phyloP scores from a whole-genome alignment of 345 rosid species.

The Raphanus sativus region DNA sequence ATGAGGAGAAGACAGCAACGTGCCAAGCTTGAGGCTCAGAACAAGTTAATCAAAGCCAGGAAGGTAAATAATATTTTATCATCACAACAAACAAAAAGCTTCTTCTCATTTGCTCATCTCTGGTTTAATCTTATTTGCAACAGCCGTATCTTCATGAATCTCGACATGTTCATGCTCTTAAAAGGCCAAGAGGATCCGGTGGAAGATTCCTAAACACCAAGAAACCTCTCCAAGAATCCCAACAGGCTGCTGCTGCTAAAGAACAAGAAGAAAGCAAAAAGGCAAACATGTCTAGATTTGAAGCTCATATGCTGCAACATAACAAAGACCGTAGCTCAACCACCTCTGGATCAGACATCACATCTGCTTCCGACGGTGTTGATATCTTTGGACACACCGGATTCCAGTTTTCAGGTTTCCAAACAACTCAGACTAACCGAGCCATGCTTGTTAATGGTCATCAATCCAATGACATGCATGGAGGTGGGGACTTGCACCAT shows the following conservation, averaged over 20 bases:
- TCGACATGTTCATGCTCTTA: slow-evolving; percentile 80
- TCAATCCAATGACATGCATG: slow-evolving; percentile 36
- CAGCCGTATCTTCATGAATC: slow-evolving; percentile 93
- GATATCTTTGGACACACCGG: slow-evolving; percentile 49
- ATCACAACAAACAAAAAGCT: neutral
- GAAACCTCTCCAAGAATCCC: slow-evolving; percentile 48
- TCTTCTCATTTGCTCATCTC: slow-evolving; percentile 17
- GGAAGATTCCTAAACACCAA: slow-evolving; percentile 76
- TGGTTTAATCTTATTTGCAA: slow-evolving; percentile 7
- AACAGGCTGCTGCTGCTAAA: slow-evolving; percentile 31
- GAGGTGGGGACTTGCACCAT: slow-evolving; percentile 29
- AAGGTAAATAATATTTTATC: slow-evolving; percentile 46
- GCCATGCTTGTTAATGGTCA: slow-evolving; percentile 35
- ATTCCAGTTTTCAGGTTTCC: slow-evolving; percentile 56
- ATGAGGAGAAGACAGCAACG: slow-evolving; percentile 79
- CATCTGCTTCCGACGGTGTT: slow-evolving; percentile 45
- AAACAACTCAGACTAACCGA: slow-evolving; percentile 37
- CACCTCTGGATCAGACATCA: slow-evolving; percentile 52
- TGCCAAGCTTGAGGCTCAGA: slow-evolving; percentile 82
- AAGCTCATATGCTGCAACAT: slow-evolving; percentile 38
- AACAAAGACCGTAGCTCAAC: slow-evolving; percentile 45
- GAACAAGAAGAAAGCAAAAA: slow-evolving; percentile 27
- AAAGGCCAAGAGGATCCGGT: slow-evolving; percentile 81
- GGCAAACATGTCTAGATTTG: slow-evolving; percentile 37
- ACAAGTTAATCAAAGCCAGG: slow-evolving; percentile 61